Percentiles rank a stretch among this genome's conserved stretches.
Evolutionary conservation across 2,329 filamentous ascomycete genomes (phyloP).

Genomic region (Exophiala dermatitidis): DNA sequence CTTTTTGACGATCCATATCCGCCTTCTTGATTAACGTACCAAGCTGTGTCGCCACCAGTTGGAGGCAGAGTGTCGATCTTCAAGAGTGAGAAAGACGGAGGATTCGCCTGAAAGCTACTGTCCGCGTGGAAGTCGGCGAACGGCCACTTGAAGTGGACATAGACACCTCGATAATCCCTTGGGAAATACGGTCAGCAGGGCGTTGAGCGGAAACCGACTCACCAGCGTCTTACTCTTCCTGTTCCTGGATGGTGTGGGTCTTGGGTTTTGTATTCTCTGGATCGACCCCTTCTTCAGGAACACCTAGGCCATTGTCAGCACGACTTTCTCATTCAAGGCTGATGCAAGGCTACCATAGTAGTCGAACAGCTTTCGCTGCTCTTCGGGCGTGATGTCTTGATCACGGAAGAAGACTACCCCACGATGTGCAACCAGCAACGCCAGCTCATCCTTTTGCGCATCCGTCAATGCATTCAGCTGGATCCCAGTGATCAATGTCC

Average conservation of each 20-base stretch:
- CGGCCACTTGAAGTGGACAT: conserved; percentile 26
- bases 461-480: conserved; percentile 44
- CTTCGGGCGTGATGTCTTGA: conserved; percentile 22
- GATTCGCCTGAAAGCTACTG: conserved; percentile 28
- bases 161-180: conserved; percentile 2
- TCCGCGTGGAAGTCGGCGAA: conserved; percentile 28
- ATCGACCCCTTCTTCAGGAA: background rate
- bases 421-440: conserved; percentile 56
- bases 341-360: conserved; percentile 20
- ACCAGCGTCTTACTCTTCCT: conserved; percentile 16
- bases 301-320: background rate
- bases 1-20: too few relatives aligned
- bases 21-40: conserved; percentile 13
- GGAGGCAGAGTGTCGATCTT: conserved; percentile 23
- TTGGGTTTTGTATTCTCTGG: background rate
- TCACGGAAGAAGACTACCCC: conserved; percentile 25
- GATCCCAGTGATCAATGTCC: conserved; percentile 38
- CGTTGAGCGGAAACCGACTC: conserved; percentile 26
- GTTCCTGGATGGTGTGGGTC: background rate
- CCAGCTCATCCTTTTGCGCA: conserved; percentile 46
- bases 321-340: background rate
- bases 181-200: conserved; percentile 7
- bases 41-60: conserved; percentile 27
- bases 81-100: conserved; percentile 27
- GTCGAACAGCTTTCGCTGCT: conserved; percentile 20